Conservation (phyloP, 1,284 basidiomycete genomes). For the Cryptococcus floricola region DNA sequence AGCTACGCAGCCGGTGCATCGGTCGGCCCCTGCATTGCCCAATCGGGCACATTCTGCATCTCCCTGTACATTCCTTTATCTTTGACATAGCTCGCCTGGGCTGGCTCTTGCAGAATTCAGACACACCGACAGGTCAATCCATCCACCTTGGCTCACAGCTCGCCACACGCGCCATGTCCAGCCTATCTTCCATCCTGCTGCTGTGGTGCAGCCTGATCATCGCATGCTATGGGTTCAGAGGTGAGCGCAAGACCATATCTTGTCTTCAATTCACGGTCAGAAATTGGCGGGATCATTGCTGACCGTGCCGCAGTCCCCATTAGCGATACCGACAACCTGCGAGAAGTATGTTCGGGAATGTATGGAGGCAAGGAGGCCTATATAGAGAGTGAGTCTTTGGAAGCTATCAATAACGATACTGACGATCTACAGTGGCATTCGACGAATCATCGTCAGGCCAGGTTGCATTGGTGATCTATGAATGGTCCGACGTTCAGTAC, state of each 20-base stretch:
- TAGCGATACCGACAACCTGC: constrained; percentile 57
- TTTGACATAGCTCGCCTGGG: too few species aligned
- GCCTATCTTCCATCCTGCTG: too few species aligned
- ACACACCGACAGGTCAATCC: too few species aligned
- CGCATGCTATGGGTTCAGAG: constrained; percentile 3
- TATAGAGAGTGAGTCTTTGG: neutral
- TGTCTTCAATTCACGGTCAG: neutral
- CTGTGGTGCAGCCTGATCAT: too few species aligned
- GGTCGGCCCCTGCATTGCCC: too few species aligned
- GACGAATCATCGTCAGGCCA: constrained; percentile 74
- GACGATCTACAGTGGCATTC: constrained; percentile 65
- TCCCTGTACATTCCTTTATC: too few species aligned
- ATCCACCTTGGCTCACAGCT: too few species aligned
- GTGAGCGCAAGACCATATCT: neutral
- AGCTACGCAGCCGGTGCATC: too few species aligned
- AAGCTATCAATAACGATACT: neutral
- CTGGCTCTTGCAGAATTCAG: too few species aligned
- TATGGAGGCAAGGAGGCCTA: constrained; percentile 56
- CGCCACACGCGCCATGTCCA: too few species aligned
- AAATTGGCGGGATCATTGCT: neutral
- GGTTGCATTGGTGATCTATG: constrained; percentile 89
- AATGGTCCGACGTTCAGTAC: constrained; percentile 81
- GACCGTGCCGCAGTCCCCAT: constrained; percentile 34
- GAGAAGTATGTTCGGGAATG: constrained; percentile 95
- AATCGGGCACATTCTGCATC: too few species aligned